Evolutionary conservation across 2,329 filamentous ascomycete species (phyloP).

Genomic region (Aureobasidium sp.): DNA sequence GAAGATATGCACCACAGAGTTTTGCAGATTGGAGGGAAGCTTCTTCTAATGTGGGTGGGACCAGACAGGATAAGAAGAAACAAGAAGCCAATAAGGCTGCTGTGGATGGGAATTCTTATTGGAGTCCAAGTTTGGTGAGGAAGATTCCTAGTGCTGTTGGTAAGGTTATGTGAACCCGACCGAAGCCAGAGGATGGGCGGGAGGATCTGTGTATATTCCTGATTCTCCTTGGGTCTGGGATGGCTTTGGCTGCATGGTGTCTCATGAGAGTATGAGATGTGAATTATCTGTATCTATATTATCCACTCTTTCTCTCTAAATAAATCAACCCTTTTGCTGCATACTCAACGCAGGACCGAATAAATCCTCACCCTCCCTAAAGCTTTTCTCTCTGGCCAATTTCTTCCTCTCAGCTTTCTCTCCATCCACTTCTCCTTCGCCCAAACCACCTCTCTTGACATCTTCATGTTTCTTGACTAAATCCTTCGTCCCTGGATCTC

Average conservation of each 20-base stretch:
- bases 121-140: not conserved
- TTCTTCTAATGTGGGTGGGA: not conserved
- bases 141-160: conserved; percentile 2
- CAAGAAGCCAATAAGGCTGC: too few relatives aligned
- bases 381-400: conserved; percentile 32
- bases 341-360: conserved; percentile 28
- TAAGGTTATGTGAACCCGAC: not conserved
- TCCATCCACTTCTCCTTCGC: conserved; percentile 31
- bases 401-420: conserved; percentile 36
- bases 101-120: not conserved
- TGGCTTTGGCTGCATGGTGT: too few relatives aligned
- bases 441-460: conserved; percentile 37
- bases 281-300: not conserved
- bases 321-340: not conserved
- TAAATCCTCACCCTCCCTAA: conserved; percentile 32
- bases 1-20: not conserved
- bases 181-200: too few relatives aligned
- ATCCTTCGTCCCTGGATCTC: conserved; percentile 66
- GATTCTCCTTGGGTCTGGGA: too few relatives aligned
- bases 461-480: conserved; percentile 61
- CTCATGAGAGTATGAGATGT: not conserved
- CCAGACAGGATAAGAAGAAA: not conserved
- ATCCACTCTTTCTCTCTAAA: not conserved
- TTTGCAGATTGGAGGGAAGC: not conserved
- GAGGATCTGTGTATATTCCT: not conserved